Evolutionary conservation across 768 basidiomycete genomes (phyloP).

Genomic region (Pleurotus tuoliensis): DNA sequence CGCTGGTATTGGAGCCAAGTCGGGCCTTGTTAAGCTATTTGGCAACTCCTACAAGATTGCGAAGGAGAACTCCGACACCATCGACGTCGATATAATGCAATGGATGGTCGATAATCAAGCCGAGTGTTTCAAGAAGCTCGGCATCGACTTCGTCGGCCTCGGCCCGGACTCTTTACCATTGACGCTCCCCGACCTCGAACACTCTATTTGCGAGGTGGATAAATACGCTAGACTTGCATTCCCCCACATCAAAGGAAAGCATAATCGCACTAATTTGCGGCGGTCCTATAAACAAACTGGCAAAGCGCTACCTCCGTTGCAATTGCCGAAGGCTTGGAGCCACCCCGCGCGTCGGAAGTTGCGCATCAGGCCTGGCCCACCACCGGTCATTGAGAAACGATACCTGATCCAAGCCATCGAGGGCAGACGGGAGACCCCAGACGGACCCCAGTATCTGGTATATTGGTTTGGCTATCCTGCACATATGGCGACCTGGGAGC

Average conservation of each 20-base stretch:
- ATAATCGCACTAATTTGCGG: constrained; percentile 31
- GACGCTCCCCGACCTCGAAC: constrained; percentile 72
- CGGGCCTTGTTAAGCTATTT: constrained; percentile 70
- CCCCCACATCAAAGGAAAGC: constrained; percentile 38
- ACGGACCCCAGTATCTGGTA: constrained; percentile 42
- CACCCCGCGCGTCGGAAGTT: constrained; percentile 36
- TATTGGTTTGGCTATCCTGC: constrained; percentile 54
- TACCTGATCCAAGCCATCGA: constrained; percentile 36
- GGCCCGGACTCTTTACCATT: constrained; percentile 47
- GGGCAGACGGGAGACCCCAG: constrained; percentile 29
- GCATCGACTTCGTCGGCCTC: constrained; percentile 47
- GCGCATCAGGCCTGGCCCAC: constrained; percentile 36
- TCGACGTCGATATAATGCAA: constrained; percentile 57
- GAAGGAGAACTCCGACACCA: constrained; percentile 23
- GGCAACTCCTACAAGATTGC: constrained; percentile 33
- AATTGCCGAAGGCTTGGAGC: constrained; percentile 55
- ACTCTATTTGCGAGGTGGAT: constrained; percentile 75
- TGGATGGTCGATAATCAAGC: constrained; percentile 61
- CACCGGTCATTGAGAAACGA: constrained; percentile 35
- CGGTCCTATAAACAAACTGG: constrained; percentile 31
- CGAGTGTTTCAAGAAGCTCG: constrained; percentile 57
- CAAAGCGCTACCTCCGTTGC: constrained; percentile 18
- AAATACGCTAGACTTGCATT: constrained; percentile 66
- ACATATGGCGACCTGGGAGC: constrained; percentile 58
- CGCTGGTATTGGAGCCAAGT: constrained; percentile 61